phyloP scores from a whole-genome alignment of 148 eudicot species.

The Camellia lanceoleosa region DNA sequence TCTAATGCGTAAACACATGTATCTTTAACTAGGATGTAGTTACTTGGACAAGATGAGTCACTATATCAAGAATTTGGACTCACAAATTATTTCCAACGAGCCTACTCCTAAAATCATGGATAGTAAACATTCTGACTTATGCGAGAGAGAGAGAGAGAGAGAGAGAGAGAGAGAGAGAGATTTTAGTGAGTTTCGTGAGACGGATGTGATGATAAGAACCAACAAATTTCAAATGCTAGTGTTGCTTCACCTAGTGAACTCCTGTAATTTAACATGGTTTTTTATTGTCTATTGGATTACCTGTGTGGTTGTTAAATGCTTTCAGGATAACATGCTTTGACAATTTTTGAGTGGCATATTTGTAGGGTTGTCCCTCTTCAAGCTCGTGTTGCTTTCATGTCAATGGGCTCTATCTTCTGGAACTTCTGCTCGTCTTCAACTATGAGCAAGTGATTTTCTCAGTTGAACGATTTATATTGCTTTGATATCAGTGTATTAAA shows the following conservation, averaged over 20 bases:
- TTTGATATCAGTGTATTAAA: neutral
- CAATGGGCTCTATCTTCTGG: slow-evolving; percentile 91
- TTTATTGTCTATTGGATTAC: neutral
- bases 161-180: neutral
- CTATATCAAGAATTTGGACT: neutral
- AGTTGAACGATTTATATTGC: neutral
- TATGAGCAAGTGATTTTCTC: slow-evolving; percentile 54
- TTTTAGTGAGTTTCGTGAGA: neutral
- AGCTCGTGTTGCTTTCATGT: slow-evolving; percentile 95
- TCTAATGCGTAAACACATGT: neutral
- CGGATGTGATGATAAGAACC: neutral
- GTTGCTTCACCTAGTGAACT: neutral
- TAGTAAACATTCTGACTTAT: neutral
- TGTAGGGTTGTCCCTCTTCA: slow-evolving; percentile 90
- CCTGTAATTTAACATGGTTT: neutral
- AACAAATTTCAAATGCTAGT: neutral
- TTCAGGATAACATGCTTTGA: neutral
- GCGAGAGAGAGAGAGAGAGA: neutral
- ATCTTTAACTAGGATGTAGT: neutral
- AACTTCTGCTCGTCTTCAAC: slow-evolving; percentile 82
- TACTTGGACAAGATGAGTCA: neutral
- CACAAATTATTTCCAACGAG: neutral
- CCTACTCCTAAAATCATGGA: neutral
- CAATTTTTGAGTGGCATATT: slow-evolving; percentile 16
- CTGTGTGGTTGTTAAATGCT: neutral